A percentile compares a stretch with the other conserved stretches of the same genome.
Conservation (phyloP, 2,329 filamentous ascomycete genomes). For the Cladophialophora exuberans region DNA sequence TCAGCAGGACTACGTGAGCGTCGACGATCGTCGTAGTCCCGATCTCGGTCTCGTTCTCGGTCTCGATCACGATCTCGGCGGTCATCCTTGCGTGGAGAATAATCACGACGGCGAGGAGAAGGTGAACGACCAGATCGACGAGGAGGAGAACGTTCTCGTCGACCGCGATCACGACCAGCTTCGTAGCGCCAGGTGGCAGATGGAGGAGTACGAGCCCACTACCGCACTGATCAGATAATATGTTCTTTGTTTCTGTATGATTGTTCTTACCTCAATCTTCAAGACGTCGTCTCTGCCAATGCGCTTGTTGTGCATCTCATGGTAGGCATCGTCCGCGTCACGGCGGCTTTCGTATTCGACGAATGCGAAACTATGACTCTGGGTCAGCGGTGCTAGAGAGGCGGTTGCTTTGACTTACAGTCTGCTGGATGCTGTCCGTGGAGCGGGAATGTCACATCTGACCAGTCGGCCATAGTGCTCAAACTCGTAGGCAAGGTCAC, state of each 20-base stretch:
- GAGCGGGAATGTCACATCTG: constrained; percentile 96
- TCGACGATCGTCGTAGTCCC: constrained; percentile 48
- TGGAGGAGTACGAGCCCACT: constrained; percentile 98
- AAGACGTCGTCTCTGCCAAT: constrained; percentile 92
- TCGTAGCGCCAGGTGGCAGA: constrained; percentile 99
- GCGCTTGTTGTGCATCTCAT: constrained; percentile 99
- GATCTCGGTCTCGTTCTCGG: constrained; percentile 61
- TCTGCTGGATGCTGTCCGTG: constrained; percentile 87
- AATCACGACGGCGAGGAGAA: constrained; percentile 66
- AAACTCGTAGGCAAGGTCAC: constrained; percentile 99
- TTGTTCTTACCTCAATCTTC: constrained; percentile 84
- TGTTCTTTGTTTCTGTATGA: not conserved
- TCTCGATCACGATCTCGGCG: constrained; percentile 78
- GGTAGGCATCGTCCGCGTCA: constrained; percentile 97
- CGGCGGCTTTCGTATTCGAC: constrained; percentile 98
- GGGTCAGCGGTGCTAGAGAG: constrained; percentile 31
- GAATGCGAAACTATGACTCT: constrained; percentile 77
- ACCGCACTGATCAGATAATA: constrained; percentile 5
- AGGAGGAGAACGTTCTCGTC: constrained; percentile 73
- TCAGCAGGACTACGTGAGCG: constrained; percentile 38
- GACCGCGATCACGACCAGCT: constrained; percentile 60
- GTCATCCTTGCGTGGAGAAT: constrained; percentile 87
- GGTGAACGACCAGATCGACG: constrained; percentile 70
- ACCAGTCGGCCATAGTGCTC: constrained; percentile 99
- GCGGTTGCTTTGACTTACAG: constrained; percentile 69